phyloP scores from a whole-genome alignment of 2,329 filamentous ascomycete species.

The Trichoderma sp. region DNA sequence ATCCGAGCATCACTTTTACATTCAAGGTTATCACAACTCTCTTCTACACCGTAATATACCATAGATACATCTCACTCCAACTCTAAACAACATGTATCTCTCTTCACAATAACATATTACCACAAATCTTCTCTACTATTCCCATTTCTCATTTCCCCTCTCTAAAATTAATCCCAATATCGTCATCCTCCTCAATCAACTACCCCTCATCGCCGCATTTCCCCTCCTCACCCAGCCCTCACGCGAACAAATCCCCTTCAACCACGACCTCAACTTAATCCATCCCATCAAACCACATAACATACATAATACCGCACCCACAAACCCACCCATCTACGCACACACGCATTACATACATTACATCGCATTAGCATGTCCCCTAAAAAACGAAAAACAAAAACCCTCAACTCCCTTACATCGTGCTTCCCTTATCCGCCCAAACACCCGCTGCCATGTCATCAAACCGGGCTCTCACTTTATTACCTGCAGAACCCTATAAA shows the following conservation, averaged over 20 bases:
- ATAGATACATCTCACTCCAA: background rate
- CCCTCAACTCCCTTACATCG: background rate
- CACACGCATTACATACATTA: background rate
- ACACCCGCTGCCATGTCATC: slow-evolving; percentile 4
- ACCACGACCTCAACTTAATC: slow-evolving; percentile 7
- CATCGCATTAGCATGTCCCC: background rate
- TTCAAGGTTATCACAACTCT: background rate
- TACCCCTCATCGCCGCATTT: background rate
- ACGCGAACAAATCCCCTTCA: slow-evolving; percentile 7
- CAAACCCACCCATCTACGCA: background rate
- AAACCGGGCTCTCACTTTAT: background rate
- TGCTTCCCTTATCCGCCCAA: background rate
- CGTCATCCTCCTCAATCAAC: background rate
- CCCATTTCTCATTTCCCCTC: background rate
- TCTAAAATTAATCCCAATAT: background rate
- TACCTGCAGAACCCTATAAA: background rate
- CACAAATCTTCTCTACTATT: background rate
- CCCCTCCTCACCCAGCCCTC: background rate
- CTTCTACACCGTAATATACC: background rate
- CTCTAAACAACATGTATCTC: background rate
- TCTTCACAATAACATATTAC: background rate
- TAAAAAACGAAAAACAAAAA: background rate
- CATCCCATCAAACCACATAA: background rate
- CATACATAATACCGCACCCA: background rate
- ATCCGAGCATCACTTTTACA: background rate